Base-by-base conservation (phyloP, 331 rosid genomes). In the Phaseolus coccineus region DNA sequence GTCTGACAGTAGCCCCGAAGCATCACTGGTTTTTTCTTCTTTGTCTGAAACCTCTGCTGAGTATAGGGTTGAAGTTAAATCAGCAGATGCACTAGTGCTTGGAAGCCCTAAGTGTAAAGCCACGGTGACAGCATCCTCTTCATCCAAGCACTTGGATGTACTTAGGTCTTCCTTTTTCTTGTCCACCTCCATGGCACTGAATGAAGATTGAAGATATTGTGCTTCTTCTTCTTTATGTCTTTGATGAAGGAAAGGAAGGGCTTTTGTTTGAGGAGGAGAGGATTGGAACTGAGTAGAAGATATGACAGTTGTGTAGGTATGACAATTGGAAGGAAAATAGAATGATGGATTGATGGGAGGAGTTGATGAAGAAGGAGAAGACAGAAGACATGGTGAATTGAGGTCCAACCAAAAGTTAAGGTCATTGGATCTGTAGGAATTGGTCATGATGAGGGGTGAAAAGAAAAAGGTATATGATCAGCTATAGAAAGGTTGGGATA, bases 61-160 rank as follows among this genome's bases (percentile, higher is more conserved):
- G 64, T 85, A 71, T 19, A 85, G 56, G 15, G 85, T 87, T 25
- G 96, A 84, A 69, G 73, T 80, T 73, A 93, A 81, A 84, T 91
- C 97, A 78, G 82, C 80, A 65, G 71, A 84, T 55, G 72, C 25
- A 70, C n/a, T 70, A n/a, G 81, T 58, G 77, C 59, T 83, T 53
- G 98, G 97, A 69, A 88, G 94, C 87, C 98, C 98, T 84, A 94
- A 74, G 87, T 90, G 93, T 46, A 94, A 87, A 82, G 93, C 97
- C 55, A 94, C 96, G 8, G 91, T 85, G 1, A 87, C 88, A 80
- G 71, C 42, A 19, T 79, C 81, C 22, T 85, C 82, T 4, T 67
- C 72, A 13, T 87, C 77, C 47, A 77, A 30, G 9, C 69, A 75
- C 24, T 33, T 69, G 37, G 50, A 46, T 6, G 78, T 69, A 42